phyloP scores from a whole-genome alignment of 1,284 basidiomycete genomes.

The Megacollybia platyphylla region DNA sequence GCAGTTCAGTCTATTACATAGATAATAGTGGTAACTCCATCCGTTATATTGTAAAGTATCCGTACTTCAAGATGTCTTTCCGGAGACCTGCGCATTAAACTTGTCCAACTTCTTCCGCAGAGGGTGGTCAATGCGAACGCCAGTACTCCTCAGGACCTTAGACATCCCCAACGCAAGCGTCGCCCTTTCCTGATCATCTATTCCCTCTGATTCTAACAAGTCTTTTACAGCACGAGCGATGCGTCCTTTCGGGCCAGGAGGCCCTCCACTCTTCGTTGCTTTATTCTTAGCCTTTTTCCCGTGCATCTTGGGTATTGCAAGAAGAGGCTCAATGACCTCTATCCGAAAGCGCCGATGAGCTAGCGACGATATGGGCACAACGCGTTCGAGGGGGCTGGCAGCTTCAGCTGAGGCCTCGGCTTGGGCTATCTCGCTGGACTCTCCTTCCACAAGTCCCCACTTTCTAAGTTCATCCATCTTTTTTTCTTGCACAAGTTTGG shows the following conservation, averaged over 20 bases:
- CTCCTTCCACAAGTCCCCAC: slow-evolving; percentile 54
- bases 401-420: slow-evolving; percentile 64
- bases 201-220: slow-evolving; percentile 39
- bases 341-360: slow-evolving; percentile 58
- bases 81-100: slow-evolving; percentile 10
- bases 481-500: slow-evolving; percentile 43
- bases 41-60: no score
- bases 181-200: slow-evolving; percentile 31
- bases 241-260: slow-evolving; percentile 43
- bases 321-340: slow-evolving; percentile 55
- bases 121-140: slow-evolving; percentile 48
- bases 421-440: slow-evolving; percentile 28
- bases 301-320: slow-evolving; percentile 51
- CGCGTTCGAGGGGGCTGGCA: slow-evolving; percentile 49
- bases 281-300: slow-evolving; percentile 32
- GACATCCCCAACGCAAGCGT: slow-evolving; percentile 37
- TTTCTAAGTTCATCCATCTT: slow-evolving; percentile 47
- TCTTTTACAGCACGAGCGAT: slow-evolving; percentile 54
- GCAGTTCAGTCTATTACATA: no score
- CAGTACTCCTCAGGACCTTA: slow-evolving; percentile 33
- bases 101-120: slow-evolving; percentile 55
- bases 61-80: no score
- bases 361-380: slow-evolving; percentile 49
- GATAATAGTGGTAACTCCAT: no score
- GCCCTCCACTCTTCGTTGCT: slow-evolving; percentile 19